Conservation (phyloP, 768 basidiomycete species). For the Coprinopsis cinerea region DNA sequence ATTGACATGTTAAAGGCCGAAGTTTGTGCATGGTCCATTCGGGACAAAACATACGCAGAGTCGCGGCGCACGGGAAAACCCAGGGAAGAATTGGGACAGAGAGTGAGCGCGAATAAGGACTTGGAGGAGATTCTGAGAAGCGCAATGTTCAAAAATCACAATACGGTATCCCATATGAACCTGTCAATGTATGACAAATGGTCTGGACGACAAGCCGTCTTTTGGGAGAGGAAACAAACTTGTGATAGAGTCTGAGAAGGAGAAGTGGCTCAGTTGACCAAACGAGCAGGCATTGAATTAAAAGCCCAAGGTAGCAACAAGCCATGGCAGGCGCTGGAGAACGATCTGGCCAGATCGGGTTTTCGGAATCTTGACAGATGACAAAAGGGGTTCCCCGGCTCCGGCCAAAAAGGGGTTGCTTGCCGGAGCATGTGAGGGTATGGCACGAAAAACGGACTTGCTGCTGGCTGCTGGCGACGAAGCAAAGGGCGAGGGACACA, state of each 20-base stretch:
- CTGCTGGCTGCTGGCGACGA: not conserved
- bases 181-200: too few relatives aligned
- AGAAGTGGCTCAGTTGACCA: not conserved
- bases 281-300: too few relatives aligned
- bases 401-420: not conserved
- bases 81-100: too few relatives aligned
- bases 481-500: too few relatives aligned
- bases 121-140: too few relatives aligned
- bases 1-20: too few relatives aligned
- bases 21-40: too few relatives aligned
- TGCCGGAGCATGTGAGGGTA: not conserved
- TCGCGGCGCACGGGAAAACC: too few relatives aligned
- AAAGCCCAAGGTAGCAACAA: not conserved
- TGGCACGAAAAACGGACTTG: not conserved
- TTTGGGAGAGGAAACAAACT: not conserved
- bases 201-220: not conserved
- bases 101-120: too few relatives aligned
- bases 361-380: not conserved
- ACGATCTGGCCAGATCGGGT: not conserved
- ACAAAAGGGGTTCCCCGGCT: slow-evolving; percentile 4
- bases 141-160: too few relatives aligned
- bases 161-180: not conserved
- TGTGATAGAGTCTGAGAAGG: not conserved
- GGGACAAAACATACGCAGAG: too few relatives aligned
- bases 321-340: too few relatives aligned